phyloP scores from a whole-genome alignment of 345 rosid species.

The Cochlearia excelsa region DNA sequence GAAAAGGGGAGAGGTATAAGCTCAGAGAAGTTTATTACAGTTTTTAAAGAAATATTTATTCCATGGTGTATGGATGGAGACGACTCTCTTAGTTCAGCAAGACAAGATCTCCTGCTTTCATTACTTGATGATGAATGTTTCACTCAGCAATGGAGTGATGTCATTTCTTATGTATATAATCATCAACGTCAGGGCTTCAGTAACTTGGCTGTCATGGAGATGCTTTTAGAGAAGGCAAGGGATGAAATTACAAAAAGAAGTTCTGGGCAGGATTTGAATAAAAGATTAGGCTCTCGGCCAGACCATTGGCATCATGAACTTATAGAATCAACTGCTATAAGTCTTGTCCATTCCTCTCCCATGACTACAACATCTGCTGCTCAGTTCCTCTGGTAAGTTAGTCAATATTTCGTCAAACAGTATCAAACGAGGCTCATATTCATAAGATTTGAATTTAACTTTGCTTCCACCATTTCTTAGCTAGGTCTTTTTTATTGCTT shows the following conservation, averaged over 20 bases:
- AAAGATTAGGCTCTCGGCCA: constrained; percentile 45
- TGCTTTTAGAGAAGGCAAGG: constrained; percentile 73
- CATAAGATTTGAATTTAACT: constrained; percentile 1
- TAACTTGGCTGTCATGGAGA: constrained; percentile 44
- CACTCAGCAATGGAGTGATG: constrained; percentile 65
- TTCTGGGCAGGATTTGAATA: constrained; percentile 36
- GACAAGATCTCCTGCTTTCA: constrained; percentile 70
- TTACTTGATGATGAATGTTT: constrained; percentile 76
- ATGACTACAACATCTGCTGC: constrained; percentile 45
- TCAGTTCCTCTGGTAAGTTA: constrained; percentile 62
- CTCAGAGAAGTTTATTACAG: constrained; percentile 47
- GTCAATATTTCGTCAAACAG: constrained; percentile 10
- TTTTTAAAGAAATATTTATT: constrained; percentile 62
- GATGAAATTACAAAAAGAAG: constrained; percentile 47
- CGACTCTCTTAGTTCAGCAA: constrained; percentile 47
- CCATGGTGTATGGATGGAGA: constrained; percentile 77
- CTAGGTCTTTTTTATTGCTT: constrained; percentile 20
- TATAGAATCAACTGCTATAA: constrained; percentile 71
- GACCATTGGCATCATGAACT: constrained; percentile 73
- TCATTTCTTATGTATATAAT: constrained; percentile 54
- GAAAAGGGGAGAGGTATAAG: constrained; percentile 41
- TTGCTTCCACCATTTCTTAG: constrained; percentile 9
- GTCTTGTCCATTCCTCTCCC: constrained; percentile 45
- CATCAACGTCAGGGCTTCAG: constrained; percentile 39
- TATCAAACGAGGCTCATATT: constrained; percentile 18